Base-by-base conservation (phyloP, 495 filamentous ascomycete species). In the Podospora appendiculata region DNA sequence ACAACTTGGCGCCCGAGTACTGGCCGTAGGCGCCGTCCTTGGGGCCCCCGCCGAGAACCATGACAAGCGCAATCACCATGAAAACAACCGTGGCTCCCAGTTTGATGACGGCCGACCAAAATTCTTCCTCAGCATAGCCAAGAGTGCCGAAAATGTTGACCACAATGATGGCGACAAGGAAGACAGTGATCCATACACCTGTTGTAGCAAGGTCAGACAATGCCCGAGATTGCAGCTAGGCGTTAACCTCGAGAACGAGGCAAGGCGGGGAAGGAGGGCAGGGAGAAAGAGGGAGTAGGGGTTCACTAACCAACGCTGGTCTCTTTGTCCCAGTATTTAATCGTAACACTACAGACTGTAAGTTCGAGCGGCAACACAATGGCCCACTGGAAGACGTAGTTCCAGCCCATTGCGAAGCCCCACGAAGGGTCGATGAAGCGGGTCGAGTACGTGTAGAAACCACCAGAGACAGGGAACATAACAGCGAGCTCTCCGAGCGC, bases 341-440 rank as follows among this genome's bases (percentile, higher is more conserved):
- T 73, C 32, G 81, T 77, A 19, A 81, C 69, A 49, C 71, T 59
- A 25, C 76, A 79, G 1, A 78, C 78, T 0, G 75, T 79, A 1
- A 81, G 58, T 58, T 83, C 80, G 16, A 81, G 70, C 38, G 78
- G 77, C 32, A 83, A 64, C 39, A 81, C 76, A 41, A 79, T 67
- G 41, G 72, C 64, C 85, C 86, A 89, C 60, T 78, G 73, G 45
- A 86, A 70, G 50, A 82, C 79, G 60, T 89, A 89, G 62, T 88
- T 82, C 82, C 84, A 89, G 49, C 89, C 89, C 76, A 95, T 90
- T 55, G 89, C 86, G 64, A 95, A 94, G 45, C 89, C 89, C 77
- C 89, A 81, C 50, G 84, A 83, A 10, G 85, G 82, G 56, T 88
- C 83, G 55, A 89, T 82, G 58, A 90, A 85, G 53, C 87, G 82